Evolutionary conservation across 352 stramenopile species (phyloP), one percentile per base, ranked within the genome.

Genomic region (Phytophthora constricta): DNA sequence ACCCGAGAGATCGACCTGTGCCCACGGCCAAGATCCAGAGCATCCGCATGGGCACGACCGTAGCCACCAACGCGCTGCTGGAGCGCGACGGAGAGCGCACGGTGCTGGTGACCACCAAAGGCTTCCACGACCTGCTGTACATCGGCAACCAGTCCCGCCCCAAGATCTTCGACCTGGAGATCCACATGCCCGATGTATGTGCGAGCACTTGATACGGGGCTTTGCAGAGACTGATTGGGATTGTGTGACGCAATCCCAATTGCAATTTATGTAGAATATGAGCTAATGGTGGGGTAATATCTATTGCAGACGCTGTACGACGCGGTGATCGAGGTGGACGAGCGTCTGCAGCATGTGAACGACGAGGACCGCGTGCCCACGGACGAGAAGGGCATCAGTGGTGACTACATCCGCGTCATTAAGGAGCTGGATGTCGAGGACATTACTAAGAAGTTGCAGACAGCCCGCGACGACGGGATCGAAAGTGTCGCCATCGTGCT

Each of bases 31-130:
- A 83, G 41, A 98, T 99, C 62, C 92, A 97, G 56, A 97, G 85
- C 50, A 99, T 99, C 69, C 89, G 97, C 26, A 99, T 99, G 98
- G 98, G 97, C 19, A 99, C 97, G 9, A 99, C 98, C 4, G 98
- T 99, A 13, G 98, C 98, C 2, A 99, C 98, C n/a, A 99, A 99
- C 72, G 98, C 97, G 5, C 80, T 99, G 68, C 76, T 99, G 31
- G 98, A 99, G 79, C 82, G 97, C 45, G 84, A 99, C 55, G 98
- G 98, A 20, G 96, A 98, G 67, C 83, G 89, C 19, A 98, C 94
- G 61, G 97, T 92, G 48, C 82, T 99, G 2, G 76, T 99, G 7
- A 98, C 93, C 11, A 99, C 97, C 10, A 81, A 94, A 57, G 97
- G 97, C 41, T 99, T 99, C 79, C 81, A 82, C 39, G 97, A 99